Conservation (phyloP, 2,329 filamentous ascomycete genomes). For the Xylariaceae sp. region DNA sequence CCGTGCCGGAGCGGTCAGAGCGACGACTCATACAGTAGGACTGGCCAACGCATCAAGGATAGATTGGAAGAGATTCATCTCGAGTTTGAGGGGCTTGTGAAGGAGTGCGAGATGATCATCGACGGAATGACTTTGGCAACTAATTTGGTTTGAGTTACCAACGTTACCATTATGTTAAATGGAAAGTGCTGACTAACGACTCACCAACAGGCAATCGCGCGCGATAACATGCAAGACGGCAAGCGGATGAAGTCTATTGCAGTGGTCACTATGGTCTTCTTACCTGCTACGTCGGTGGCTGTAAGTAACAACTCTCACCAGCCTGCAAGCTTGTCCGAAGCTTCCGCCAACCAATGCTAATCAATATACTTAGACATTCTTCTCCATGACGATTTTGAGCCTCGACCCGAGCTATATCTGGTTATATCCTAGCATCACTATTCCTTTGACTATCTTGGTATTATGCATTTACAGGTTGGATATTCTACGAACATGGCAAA, state of each 20-base stretch:
- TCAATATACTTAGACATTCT: not conserved
- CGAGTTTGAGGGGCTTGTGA: not conserved
- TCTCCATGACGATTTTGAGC: slow-evolving; percentile 1
- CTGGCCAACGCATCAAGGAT: not conserved
- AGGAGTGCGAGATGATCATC: slow-evolving; percentile 2
- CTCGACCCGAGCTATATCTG: slow-evolving; percentile 1
- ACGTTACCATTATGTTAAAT: not conserved
- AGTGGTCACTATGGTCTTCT: not conserved
- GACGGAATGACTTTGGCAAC: slow-evolving; percentile 2
- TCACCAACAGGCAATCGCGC: not conserved
- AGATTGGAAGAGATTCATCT: not conserved
- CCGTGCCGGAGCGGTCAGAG: not conserved
- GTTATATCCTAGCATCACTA: not conserved
- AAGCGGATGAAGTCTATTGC: slow-evolving; percentile 2
- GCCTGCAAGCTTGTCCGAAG: too few species aligned
- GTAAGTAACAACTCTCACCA: not conserved
- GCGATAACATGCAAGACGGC: not conserved
- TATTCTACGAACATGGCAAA: not conserved
- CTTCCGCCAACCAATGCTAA: too few species aligned
- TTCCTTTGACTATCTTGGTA: not conserved
- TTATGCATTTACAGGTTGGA: not conserved
- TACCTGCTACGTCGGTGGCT: not conserved
- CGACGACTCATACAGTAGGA: too few species aligned
- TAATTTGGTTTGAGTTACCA: not conserved
- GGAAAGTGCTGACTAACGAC: too few species aligned